Base-by-base conservation (phyloP, 2,329 filamentous ascomycete species). In the Stachybotrys chlorohalonatus region DNA sequence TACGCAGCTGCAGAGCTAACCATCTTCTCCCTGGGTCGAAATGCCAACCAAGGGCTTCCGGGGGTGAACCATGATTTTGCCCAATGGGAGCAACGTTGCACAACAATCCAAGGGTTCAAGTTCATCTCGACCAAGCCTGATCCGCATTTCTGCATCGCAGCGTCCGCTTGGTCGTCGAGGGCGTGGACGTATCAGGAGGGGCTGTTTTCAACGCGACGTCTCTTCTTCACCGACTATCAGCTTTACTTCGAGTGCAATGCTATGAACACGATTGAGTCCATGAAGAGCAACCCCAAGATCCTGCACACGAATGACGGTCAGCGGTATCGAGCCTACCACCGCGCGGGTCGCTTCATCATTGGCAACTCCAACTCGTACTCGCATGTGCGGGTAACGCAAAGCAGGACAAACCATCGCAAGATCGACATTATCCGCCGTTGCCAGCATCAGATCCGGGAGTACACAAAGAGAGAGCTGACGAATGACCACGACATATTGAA, bases 291-390 rank as follows among this genome's bases (percentile, higher is more conserved):
- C n/a, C 32, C 36, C 5, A 42, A 24, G 32, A 9, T 45, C 13
- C 36, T 52, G 11, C 50, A 52, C 32, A 52, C 50, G 36, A 31
- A 13, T 31, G 16, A 52, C 11, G 32, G 50, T 11, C 32, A 52
- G 36, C 50, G 50, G 2, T 32, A 39, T 11, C 50, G 50, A 4
- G 50, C 50, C 7, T 52, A 24, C n/a, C 50, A 52, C n/a, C 50
- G 50, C 32, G 31, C 50, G 32, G 50, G 50, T 11, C 50, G 50
- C 15, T 52, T 52, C 17, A 6, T 52, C 11, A 39, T 31, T 24
- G 50, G 50, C 36, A 52, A 52, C 50, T 52, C 50, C 5, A 52
- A 52, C 32, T 42, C 50, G 32, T 52, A 42, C 17, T 52, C 50
- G 7, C 50, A 52, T 30, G 11, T 52, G 11, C 42, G 39, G 36